Base-by-base conservation (phyloP, 306 rosid species). In the Quercus cerris region DNA sequence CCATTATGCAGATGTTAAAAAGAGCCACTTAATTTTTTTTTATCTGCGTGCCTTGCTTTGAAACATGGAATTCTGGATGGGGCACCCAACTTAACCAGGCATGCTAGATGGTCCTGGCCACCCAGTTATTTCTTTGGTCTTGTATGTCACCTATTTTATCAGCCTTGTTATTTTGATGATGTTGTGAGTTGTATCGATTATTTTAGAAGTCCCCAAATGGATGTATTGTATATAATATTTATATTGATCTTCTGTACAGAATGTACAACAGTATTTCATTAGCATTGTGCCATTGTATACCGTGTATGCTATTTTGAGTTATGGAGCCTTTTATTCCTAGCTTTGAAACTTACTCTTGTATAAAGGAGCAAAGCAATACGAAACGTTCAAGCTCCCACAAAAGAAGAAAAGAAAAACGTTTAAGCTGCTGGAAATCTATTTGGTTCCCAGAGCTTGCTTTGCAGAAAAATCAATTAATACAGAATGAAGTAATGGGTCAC, bases 1-100 rank as follows among this genome's bases (percentile, higher is more conserved):
- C 91, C 78, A 84, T 88, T 72, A 49, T 92, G 86, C 80, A 83
- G 85, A 70, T 81, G 85, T 58, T 88, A 74, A 78, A 85, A 59
- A 87, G 71, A 77, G 82, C 70, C 70, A 78, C 81, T 61, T 86
- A 82, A 77, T 49, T 77, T 38, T n/a, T 22, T 58, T 80, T 75
- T 76, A 22, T 49, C 15, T 56, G 68, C 54, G 28, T 59, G 49
- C 28, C 6, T 70, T 20, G 54, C 64, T 30, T 64, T 30, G 22
- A 30, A 64, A 13, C 22, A 64, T 59, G 22, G 23, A 30, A 64
- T 30, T 28, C 4, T 13, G 13, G 71, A 66, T 18, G 71, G 18
- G 6, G 25, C 71, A 18, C 49, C 49, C 51, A 18, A 31, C 49
- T 18, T 30, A 18, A 33, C 71, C 17, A 19, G 49, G 3, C 25